Evolutionary conservation across 768 basidiomycete species (phyloP), one percentile per base, ranked within the genome.

Genomic region (Collybiopsis luxurians): DNA sequence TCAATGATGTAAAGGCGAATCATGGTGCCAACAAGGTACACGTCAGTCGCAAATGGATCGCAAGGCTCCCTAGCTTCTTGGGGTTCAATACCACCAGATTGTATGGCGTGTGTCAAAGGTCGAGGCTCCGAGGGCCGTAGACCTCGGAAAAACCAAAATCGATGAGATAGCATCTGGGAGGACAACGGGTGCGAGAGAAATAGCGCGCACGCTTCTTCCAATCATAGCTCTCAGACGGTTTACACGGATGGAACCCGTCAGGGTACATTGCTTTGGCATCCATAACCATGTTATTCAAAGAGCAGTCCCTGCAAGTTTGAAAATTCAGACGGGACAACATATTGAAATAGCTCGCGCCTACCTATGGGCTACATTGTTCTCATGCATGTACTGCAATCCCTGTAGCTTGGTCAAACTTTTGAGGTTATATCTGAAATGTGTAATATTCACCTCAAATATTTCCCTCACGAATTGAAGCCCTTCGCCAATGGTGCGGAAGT

Each of bases 21-120:
- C 11, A 72, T 23, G 42, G 78, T 79, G 0, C 78, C 78, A 0
- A 80, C 57, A 27, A 72, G 72, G 56, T 76, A 81, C 2, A 81
- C 63, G 34, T 81, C 80, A 0, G 72, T 73, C 0, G 71, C 63
- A 44, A 80, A 81, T 0, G 77, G 75, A 55, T 80, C 61, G 10
- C 67, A 62, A 0, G 66, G 69, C 6, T 54, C 60, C 10, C 63
- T 17, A 4, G 12, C 72, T 43, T 79, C 78, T 1, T 78, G 78
- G 0, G 70, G 71, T 0, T 73, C 63, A 48, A 69, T 70, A 60
- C 83, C 79, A 2, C 72, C 78, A 0, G 74, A 71, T 34, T 59
- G 57, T 1, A 73, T 65, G 0, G 77, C 80, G 6, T 60, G 58
- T 2, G 75, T 63, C 1, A 45, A 53, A 0, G 72, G 67, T 4